Conservation (phyloP, 2,329 filamentous ascomycete genomes). For the Fusarium annulatum region DNA sequence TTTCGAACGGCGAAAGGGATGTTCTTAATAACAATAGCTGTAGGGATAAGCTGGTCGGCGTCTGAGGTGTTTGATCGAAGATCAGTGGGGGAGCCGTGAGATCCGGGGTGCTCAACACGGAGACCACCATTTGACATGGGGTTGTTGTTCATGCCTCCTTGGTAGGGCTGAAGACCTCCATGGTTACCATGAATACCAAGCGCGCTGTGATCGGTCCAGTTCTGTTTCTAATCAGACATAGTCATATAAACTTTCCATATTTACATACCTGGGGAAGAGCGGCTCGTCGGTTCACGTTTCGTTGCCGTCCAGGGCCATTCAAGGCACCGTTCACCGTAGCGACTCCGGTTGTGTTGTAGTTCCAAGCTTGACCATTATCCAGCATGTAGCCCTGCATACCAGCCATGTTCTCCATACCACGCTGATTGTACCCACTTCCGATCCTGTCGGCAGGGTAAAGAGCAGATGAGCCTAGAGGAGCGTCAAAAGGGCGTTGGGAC, state of each 20-base stretch:
- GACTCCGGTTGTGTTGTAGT: slow-evolving; percentile 75
- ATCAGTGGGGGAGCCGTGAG: slow-evolving; percentile 54
- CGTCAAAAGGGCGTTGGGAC: slow-evolving; percentile 82
- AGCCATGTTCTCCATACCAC: slow-evolving; percentile 65
- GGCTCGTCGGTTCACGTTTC: slow-evolving; percentile 64
- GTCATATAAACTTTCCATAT: neutral
- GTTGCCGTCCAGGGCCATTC: slow-evolving; percentile 69
- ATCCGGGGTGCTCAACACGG: slow-evolving; percentile 56
- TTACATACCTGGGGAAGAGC: slow-evolving; percentile 77
- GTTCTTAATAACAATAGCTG: slow-evolving; percentile 99
- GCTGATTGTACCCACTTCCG: slow-evolving; percentile 67
- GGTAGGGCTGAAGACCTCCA: slow-evolving; percentile 51
- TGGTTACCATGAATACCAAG: slow-evolving; percentile 57
- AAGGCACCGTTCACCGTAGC: slow-evolving; percentile 71
- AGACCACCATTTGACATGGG: slow-evolving; percentile 55
- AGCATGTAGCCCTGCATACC: slow-evolving; percentile 62
- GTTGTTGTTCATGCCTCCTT: slow-evolving; percentile 50
- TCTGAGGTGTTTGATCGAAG: slow-evolving; percentile 60
- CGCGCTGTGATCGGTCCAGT: slow-evolving; percentile 62
- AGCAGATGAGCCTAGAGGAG: slow-evolving; percentile 69
- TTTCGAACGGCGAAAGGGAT: slow-evolving; percentile 99
- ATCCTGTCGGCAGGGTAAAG: slow-evolving; percentile 79
- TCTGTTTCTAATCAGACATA: slow-evolving; percentile 50
- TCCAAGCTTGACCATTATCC: slow-evolving; percentile 84
- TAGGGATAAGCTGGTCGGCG: slow-evolving; percentile 92